Conservation (phyloP, 441 rosid genomes). For the Viola pubescens region DNA sequence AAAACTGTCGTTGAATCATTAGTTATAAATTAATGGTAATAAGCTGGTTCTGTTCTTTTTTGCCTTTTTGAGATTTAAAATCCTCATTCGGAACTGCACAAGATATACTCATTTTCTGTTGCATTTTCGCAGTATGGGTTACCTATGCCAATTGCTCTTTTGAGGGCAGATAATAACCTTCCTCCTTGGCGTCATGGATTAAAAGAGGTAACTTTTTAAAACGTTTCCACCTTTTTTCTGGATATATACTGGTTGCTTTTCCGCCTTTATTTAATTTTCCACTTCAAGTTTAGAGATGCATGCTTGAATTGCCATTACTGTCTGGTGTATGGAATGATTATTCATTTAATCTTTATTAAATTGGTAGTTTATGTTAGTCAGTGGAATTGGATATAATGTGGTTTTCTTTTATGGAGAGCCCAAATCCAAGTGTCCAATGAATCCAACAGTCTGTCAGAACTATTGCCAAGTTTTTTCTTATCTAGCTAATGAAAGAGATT, state of each 20-base stretch:
- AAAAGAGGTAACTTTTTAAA: slow-evolving; percentile 56
- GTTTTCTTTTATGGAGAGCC: too few relatives aligned
- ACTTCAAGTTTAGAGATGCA: background rate
- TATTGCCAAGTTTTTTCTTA: too few relatives aligned
- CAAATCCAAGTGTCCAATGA: too few relatives aligned
- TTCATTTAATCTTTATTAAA: too few relatives aligned
- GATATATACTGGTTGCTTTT: background rate
- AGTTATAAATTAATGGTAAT: too few relatives aligned
- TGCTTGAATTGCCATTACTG: background rate
- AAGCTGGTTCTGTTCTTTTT: background rate
- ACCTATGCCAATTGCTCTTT: slow-evolving; percentile 65
- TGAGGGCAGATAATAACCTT: slow-evolving; percentile 90
- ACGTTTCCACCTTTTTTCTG: background rate
- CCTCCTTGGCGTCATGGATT: slow-evolving; percentile 96
- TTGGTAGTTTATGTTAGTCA: too few relatives aligned
- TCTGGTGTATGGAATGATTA: too few relatives aligned
- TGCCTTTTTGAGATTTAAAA: background rate
- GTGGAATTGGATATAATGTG: too few relatives aligned
- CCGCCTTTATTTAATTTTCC: background rate
- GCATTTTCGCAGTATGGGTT: slow-evolving; percentile 70
- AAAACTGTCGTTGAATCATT: background rate
- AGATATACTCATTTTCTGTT: slow-evolving; percentile 17
- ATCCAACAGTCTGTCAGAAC: too few relatives aligned
- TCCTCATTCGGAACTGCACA: slow-evolving; percentile 2
- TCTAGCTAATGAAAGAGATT: too few relatives aligned